A percentile compares a stretch with the other conserved stretches of the same genome.
phyloP scores from a whole-genome alignment of 83 land plant species.

The Picea abies region DNA sequence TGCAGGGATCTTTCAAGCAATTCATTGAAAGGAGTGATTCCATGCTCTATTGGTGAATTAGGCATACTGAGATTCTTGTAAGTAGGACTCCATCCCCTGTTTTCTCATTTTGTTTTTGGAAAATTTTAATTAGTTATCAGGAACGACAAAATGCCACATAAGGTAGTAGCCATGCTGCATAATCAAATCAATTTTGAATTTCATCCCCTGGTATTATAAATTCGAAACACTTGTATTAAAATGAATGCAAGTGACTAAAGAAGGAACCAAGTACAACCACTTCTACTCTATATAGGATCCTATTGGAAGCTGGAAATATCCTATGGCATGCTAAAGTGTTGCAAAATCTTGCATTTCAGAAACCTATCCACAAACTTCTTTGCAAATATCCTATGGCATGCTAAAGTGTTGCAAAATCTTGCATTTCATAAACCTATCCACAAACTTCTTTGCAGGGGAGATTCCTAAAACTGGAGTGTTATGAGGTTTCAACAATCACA shows the following conservation, averaged over 20 bases:
- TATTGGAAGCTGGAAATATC: not conserved
- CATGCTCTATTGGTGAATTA: too few species aligned
- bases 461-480: constrained; percentile 76
- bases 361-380: constrained; percentile 86
- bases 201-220: not conserved
- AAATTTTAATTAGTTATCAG: too few species aligned
- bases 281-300: not conserved
- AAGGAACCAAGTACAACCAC: not conserved
- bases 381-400: constrained; percentile 1
- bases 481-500: constrained; percentile 47
- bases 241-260: not conserved
- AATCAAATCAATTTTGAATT: not conserved
- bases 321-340: not conserved
- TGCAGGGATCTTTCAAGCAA: too few species aligned
- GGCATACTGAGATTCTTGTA: too few species aligned
- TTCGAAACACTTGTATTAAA: not conserved
- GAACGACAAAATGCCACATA: too few species aligned
- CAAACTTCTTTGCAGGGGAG: constrained; percentile 83
- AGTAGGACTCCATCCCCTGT: too few species aligned
- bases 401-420: not conserved
- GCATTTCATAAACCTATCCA: constrained; percentile 69
- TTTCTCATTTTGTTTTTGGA: too few species aligned
- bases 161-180: not conserved
- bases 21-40: too few species aligned
- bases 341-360: constrained; percentile 30